Percentiles rank a stretch among this genome's conserved stretches.
Evolutionary conservation across 208 protist species (phyloP).

Genomic region (Crithidia fasciculata): DNA sequence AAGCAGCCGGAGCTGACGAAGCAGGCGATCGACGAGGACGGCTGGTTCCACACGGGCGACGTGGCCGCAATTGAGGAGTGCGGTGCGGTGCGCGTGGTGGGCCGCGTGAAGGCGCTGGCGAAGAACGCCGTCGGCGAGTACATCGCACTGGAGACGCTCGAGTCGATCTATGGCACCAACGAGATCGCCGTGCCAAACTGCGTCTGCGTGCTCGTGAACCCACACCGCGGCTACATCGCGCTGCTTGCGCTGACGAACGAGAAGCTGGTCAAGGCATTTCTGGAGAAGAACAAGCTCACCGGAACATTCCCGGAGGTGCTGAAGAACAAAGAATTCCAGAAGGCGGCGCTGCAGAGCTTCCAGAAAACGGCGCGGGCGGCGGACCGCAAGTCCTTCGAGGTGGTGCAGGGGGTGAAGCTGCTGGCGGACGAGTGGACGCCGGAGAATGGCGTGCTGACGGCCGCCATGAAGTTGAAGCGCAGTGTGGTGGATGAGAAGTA

Average conservation of each 20-base stretch:
- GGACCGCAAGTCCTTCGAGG: slow-evolving; percentile 76
- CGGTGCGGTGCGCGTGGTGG: slow-evolving; percentile 78
- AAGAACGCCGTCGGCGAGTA: slow-evolving; percentile 94
- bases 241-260: slow-evolving; percentile 61
- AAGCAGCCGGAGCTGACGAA: slow-evolving; percentile 85
- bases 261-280: slow-evolving; percentile 56
- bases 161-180: slow-evolving; percentile 72
- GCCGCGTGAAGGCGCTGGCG: slow-evolving; percentile 90
- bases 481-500: slow-evolving; percentile 69
- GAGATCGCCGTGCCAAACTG: slow-evolving; percentile 59
- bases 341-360: slow-evolving; percentile 49
- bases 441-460: slow-evolving; percentile 82
- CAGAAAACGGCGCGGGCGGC: slow-evolving; percentile 56
- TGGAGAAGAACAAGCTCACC: slow-evolving; percentile 59
- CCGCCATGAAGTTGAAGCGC: slow-evolving; percentile 85
- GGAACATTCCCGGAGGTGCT: slow-evolving; percentile 54
- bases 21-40: slow-evolving; percentile 76
- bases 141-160: slow-evolving; percentile 85
- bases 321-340: slow-evolving; percentile 45
- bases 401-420: slow-evolving; percentile 54
- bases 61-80: slow-evolving; percentile 65
- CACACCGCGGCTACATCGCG: slow-evolving; percentile 73
- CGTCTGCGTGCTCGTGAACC: slow-evolving; percentile 80
- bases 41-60: slow-evolving; percentile 92
- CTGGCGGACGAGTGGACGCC: slow-evolving; percentile 84